A percentile compares a stretch with the other conserved stretches of the same genome.
Conservation (phyloP, 2,329 filamentous ascomycete genomes). For the Fusarium mexicanum region DNA sequence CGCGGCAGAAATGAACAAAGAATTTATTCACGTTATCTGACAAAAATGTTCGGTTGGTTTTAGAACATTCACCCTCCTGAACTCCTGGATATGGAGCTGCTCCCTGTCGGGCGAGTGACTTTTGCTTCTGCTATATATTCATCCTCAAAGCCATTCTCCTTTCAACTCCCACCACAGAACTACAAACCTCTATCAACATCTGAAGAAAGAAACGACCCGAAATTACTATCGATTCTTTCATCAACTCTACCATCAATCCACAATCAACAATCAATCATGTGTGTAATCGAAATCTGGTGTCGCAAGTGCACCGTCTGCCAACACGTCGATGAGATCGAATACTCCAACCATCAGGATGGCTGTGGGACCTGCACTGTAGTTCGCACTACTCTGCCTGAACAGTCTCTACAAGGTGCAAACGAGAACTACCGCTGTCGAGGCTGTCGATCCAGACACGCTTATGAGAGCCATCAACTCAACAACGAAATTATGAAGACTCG, state of each 20-base stretch:
- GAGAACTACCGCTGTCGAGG: slow-evolving; percentile 7
- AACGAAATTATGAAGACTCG: neutral
- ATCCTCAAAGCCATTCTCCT: neutral
- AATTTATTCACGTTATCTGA: neutral
- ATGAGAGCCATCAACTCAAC: neutral
- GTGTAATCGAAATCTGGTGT: neutral
- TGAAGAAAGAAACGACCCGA: neutral
- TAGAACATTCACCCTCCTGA: neutral
- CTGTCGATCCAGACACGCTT: neutral
- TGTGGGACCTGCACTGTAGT: neutral
- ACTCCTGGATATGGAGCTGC: neutral
- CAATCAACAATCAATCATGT: slow-evolving; percentile 6
- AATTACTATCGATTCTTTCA: too few relatives aligned
- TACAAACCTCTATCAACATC: neutral
- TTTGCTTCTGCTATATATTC: neutral
- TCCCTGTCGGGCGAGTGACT: neutral
- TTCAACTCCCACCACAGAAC: neutral
- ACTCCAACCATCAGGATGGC: neutral
- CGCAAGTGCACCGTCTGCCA: slow-evolving; percentile 10
- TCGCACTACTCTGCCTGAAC: neutral
- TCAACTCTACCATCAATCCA: neutral
- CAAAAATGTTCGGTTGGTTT: neutral
- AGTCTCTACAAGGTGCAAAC: neutral
- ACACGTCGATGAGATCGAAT: neutral
- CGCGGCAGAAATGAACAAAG: neutral